Conservation (phyloP, 148 eudicot species). For the Amaranthus cruentus region DNA sequence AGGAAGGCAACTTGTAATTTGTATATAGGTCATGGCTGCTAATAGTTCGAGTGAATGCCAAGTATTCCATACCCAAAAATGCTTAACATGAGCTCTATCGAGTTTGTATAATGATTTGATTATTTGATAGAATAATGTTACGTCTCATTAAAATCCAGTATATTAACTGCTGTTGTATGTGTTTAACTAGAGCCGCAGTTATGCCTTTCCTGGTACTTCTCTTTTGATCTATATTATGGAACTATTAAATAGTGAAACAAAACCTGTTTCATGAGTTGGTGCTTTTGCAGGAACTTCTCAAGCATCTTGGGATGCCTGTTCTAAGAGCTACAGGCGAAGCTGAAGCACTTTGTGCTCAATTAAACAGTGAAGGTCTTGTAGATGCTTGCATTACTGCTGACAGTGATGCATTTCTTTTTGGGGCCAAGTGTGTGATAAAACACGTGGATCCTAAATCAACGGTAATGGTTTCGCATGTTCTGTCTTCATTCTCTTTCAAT, state of each 20-base stretch:
- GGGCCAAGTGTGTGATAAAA: constrained; percentile 80
- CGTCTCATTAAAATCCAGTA: neutral
- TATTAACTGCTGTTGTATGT: neutral
- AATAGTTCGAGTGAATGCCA: too few relatives aligned
- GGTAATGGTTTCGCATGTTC: constrained; percentile 31
- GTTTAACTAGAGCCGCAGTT: neutral
- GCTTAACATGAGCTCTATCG: too few relatives aligned
- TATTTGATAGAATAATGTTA: neutral
- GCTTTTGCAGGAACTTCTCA: constrained; percentile 64
- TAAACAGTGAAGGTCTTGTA: constrained; percentile 72
- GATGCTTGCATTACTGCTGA: constrained; percentile 97
- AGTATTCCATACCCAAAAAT: too few relatives aligned
- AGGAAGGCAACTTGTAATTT: neutral
- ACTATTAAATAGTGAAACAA: neutral
- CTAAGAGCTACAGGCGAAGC: constrained; percentile 80
- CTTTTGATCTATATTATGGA: neutral
- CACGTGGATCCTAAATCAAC: constrained; percentile 58
- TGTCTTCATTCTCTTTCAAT: neutral
- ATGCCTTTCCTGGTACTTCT: neutral
- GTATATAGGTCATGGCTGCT: too few relatives aligned
- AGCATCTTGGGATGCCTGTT: constrained; percentile 88
- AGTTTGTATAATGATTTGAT: neutral
- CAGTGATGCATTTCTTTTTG: constrained; percentile 86
- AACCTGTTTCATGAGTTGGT: neutral
- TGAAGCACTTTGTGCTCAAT: constrained; percentile 89